Base-by-base conservation (phyloP, 352 stramenopile species). In the Globisporangium spinosum region DNA sequence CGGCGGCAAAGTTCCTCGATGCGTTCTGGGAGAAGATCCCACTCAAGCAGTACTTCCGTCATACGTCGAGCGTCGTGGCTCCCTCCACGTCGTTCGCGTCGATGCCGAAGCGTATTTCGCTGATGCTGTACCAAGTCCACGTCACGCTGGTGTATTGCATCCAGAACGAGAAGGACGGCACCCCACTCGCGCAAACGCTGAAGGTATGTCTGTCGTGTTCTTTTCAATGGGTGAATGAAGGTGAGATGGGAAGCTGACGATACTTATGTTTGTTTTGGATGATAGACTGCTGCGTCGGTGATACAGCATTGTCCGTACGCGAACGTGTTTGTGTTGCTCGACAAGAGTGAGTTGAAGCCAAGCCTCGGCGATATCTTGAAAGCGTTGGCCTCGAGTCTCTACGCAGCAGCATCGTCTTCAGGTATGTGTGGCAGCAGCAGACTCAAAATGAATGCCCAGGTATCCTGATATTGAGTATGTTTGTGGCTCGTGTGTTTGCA, bases 91-190 rank as follows among this genome's bases (percentile, higher is more conserved):
- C 88, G 35, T 94, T 96, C 69, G 83, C 88, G n/a, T 94, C 83
- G 8, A 92, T 91, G 80, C 85, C 86, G 15, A 92, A 92, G 58
- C 80, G 86, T 0, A 87, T 93, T 20, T 91, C 87, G 47, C 66
- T 90, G 38, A 94, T 96, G 88, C 47, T 94, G 22, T 92, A 91
- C 59, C 88, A 94, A 72, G 81, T 93, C 6, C 86, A 94, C 65
- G 73, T 94, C 29, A 90, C 87, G 2, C 69, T 96, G 38, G 85
- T 94, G 63, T 92, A 92, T 47, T 89, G 79, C 54, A 88, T 96
- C 25, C 86, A 93, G 65, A 82, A 91, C 64, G 86, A 96, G 60
- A 89, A 85, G 47, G 84, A 91, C 20, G 65, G 75, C 0, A 68
- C 72, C 5, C 76, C 85, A 2, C 71, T 94, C 9, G 72, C 81